Conservation (phyloP, 352 stramenopile genomes). For the Phytopythium oedochilum region DNA sequence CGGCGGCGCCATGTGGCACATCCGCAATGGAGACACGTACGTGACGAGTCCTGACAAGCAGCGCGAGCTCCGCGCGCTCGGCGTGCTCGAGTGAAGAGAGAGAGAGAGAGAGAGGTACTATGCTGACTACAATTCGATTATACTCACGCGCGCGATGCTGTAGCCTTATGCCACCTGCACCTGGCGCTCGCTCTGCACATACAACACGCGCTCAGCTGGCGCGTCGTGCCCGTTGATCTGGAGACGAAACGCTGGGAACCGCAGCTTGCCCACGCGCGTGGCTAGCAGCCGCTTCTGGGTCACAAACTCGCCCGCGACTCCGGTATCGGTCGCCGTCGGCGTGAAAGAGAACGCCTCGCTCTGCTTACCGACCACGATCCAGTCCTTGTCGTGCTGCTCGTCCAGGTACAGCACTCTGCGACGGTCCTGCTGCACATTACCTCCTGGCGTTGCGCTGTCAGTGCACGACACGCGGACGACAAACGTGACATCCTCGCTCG, state of each 20-base stretch:
- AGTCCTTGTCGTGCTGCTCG: slow-evolving; percentile 47
- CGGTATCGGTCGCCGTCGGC: background rate
- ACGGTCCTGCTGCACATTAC: background rate
- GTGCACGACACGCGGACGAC: slow-evolving; percentile 25
- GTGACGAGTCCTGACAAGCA: slow-evolving; percentile 62
- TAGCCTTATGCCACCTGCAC: slow-evolving; percentile 19
- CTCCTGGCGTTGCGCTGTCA: slow-evolving; percentile 9
- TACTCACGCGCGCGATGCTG: background rate
- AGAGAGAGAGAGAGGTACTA: background rate
- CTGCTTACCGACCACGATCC: slow-evolving; percentile 64
- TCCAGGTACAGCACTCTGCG: slow-evolving; percentile 46
- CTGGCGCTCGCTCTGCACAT: slow-evolving; percentile 28
- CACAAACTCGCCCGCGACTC: slow-evolving; percentile 17
- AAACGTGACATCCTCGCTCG: slow-evolving; percentile 47
- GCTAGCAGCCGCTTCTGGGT: slow-evolving; percentile 47
- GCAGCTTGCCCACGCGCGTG: slow-evolving; percentile 36
- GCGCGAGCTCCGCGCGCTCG: slow-evolving; percentile 45
- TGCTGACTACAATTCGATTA: background rate
- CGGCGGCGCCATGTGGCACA: slow-evolving; percentile 75
- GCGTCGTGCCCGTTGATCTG: slow-evolving; percentile 13
- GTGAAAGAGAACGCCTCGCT: slow-evolving; percentile 36
- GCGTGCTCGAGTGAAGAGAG: slow-evolving; percentile 28
- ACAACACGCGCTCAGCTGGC: slow-evolving; percentile 27
- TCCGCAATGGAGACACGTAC: slow-evolving; percentile 81
- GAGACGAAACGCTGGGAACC: slow-evolving; percentile 51